Base-by-base conservation (phyloP, 1,284 basidiomycete species). In the Cryptococcus deneoformans region DNA sequence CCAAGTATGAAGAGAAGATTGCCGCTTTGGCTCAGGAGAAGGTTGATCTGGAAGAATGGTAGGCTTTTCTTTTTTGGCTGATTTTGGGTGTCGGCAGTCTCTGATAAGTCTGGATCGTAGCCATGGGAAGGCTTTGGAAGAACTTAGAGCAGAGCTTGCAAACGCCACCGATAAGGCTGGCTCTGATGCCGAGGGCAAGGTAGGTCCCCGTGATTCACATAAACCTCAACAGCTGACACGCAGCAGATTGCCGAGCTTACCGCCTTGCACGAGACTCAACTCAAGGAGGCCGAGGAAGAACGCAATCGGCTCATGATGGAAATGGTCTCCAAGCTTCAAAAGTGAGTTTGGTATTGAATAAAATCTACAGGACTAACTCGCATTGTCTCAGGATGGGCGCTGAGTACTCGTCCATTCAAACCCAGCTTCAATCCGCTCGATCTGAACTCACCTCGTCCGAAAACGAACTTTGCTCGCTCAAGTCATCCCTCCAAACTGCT, bases 41-140 rank as follows among this genome's bases (percentile, higher is more conserved):
- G 46, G 50, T 39, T 34, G 59, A 67, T 38, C 52, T 72, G 5
- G 68, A 71, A 50, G 49, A 65, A 12, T 58, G 54, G 71, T 73
- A 48, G 56, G 68, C 62, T 34, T 36, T 37, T 38, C 62, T 34
- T 36, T 37, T 38, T 37, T 14, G n/a, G 20, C 36, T 44, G 14
- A 2, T 38, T 45, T n/a, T 11, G 20, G 29, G 29, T 5, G 29
- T 29, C 29, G 29, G 29, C 29, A 29, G 29, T n/a, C 40, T 42
- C 40, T 12, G 16, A 40, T 45, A 40, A 51, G 47, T 24, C 1
- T 46, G 11, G n/a, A 8, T 11, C 37, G 29, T 34, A 65, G 60
- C 12, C 63, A 60, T 36, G 54, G 42, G 14, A 52, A 59, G 38
- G 62, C 56, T 3, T 29, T 68, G 5, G 45, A 57, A 44, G 57